Conservation (phyloP, 2,329 filamentous ascomycete genomes). For the Paraphoma sp. region DNA sequence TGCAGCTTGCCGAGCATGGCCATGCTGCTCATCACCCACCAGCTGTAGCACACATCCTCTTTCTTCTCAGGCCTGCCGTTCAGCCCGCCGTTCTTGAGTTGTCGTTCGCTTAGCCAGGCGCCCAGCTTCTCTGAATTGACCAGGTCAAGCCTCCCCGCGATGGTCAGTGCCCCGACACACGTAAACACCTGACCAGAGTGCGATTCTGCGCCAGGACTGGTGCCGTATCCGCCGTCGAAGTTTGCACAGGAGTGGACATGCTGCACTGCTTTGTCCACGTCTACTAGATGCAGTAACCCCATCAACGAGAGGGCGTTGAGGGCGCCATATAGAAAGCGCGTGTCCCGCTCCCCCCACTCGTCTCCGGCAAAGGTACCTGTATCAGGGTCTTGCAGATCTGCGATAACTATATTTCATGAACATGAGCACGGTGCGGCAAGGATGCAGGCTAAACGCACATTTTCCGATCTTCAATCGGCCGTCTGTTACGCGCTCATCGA, state of each 20-base stretch:
- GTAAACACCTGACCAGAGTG: conserved; percentile 97
- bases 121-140: conserved; percentile 83
- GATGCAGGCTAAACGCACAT: conserved; percentile 65
- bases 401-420: conserved; percentile 67
- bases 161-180: conserved; percentile 84
- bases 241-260: conserved; percentile 86
- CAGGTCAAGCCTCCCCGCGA: conserved; percentile 80
- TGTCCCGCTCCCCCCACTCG: conserved; percentile 96
- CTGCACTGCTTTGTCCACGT: conserved; percentile 79
- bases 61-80: conserved; percentile 95
- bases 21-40: conserved; percentile 95
- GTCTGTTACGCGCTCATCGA: conserved; percentile 72
- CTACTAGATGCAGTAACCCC: conserved; percentile 72
- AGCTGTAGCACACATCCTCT: conserved; percentile 98
- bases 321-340: conserved; percentile 89
- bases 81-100: conserved; percentile 83
- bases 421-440: conserved; percentile 28
- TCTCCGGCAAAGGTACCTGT: conserved; percentile 92
- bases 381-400: conserved; percentile 77
- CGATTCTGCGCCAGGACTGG: conserved; percentile 87
- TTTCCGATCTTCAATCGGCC: conserved; percentile 77
- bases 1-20: conserved; percentile 86
- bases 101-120: conserved; percentile 91
- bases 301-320: conserved; percentile 90
- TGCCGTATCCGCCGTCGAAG: conserved; percentile 92